Percentiles rank a stretch among this genome's conserved stretches.
phyloP scores from a whole-genome alignment of 352 stramenopile genomes.

The Nannochloropsis limnetica region DNA sequence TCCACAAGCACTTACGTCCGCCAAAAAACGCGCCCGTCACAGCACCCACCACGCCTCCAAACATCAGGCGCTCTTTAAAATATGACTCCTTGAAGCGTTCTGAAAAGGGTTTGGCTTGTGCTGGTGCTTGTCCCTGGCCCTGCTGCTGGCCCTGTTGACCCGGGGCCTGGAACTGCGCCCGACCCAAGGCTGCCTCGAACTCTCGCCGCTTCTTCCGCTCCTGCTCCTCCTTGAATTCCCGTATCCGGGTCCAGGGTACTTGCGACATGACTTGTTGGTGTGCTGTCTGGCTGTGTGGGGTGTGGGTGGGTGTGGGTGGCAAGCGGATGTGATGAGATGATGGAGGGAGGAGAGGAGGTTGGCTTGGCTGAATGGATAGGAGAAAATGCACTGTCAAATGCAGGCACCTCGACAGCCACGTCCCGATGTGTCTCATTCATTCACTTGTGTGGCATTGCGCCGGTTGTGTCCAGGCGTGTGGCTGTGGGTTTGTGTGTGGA shows the following conservation, averaged over 20 bases:
- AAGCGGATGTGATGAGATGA: no score
- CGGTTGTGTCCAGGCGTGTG: no score
- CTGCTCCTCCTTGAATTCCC: constrained; percentile 29
- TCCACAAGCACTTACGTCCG: background rate
- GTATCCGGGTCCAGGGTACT: constrained; percentile 20
- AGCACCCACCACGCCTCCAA: background rate
- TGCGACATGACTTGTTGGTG: background rate
- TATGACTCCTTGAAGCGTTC: background rate
- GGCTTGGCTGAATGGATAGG: no score
- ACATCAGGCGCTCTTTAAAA: constrained; percentile 29
- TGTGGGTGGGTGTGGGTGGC: no score
- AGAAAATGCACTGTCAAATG: no score
- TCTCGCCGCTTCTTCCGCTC: background rate
- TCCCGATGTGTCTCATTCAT: no score
- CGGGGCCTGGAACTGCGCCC: background rate
- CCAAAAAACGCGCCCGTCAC: constrained; percentile 30
- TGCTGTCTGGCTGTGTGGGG: background rate
- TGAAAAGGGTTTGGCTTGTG: background rate
- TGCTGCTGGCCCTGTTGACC: background rate
- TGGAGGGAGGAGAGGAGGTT: background rate
- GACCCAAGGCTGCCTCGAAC: background rate
- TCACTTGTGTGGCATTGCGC: no score
- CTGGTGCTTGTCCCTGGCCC: background rate
- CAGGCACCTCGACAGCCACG: no score
- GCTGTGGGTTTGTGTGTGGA: no score